Evolutionary conservation across 2,329 filamentous ascomycete genomes (phyloP), one percentile per base, ranked within the genome.

Genomic region (Colletotrichum navitas): DNA sequence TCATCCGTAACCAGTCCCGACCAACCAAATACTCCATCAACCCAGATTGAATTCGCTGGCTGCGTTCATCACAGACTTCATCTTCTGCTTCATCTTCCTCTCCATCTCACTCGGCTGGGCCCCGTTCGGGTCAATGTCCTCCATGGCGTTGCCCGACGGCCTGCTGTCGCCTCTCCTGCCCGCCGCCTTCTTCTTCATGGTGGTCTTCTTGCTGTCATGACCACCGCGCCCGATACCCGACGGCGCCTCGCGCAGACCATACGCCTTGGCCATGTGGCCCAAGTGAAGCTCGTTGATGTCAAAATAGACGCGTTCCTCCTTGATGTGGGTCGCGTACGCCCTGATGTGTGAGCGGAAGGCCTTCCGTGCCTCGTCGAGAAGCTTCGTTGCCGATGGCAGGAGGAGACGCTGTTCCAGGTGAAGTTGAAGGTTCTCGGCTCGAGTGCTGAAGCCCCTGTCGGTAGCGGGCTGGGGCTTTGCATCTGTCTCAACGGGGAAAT

Each of bases 181-280:
- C 45, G 72, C 65, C 18, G 78, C 77, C 73, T 79, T 82, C 54
- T 72, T 66, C 68, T 78, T 78, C 47, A 79, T 77, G 56, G 81
- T 80, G 56, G 77, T 76, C 75, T 83, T 83, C 81, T 82, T 81
- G 76, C 83, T 78, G 81, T 84, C 81, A 77, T 82, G 79, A 81
- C 88, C 80, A 12, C 88, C 87, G 2, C 85, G 86, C 43, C 91
- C 91, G 66, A 99, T 97, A 61, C 93, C 92, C 6, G 93, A 92
- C 0, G 96, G 96, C 41, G 94, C 91, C 80, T 99, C 96, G 74
- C 97, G 88, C 75, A 99, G 83, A 1, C 91, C 96, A 79, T 97
- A 99, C 34, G 93, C 94, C 85, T 99, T 99, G 10, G 95, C 95
- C 74, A 96, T 85, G 85, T 99, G 96, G 3, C 96, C 96, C 10